Base-by-base conservation (phyloP, 1,139 yeast species). In the Sugiyamaella pinicola region DNA sequence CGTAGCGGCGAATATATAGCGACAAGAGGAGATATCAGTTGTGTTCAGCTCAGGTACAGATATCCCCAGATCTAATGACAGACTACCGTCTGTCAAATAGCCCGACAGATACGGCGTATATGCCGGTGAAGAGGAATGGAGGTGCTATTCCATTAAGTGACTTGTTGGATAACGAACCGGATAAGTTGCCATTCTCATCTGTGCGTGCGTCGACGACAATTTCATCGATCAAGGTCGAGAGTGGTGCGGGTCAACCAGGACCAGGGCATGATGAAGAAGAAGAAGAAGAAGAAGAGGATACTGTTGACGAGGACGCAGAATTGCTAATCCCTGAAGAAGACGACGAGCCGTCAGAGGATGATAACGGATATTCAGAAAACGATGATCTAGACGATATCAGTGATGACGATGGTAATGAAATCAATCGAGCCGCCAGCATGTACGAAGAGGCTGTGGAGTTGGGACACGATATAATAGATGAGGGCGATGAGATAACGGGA, bases 381-480 rank as follows among this genome's bases (percentile, higher is more conserved):
- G 49, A 45, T 6, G 42, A n/a, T 4, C 22, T 45, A 21, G 42
- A 45, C 17, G 42, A 45, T 45, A 45, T 45, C 42, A 45, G 42
- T 15, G 49, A 45, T 21, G 49, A 37, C 19, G 49, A 45, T 17
- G n/a, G 19, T 9, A 37, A n/a, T 13, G 26, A 19, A 10, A 29
- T 43, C 13, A 47, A 41, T 26, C 44, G 7, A 4, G 24, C 22
- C 3, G 28, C 31, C 28, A 35, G 12, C 39, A 52, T 60, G 33
- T 57, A 35, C 45, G 56, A 58, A 4, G 49, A 53, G 18, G 56
- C 55, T n/a, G 61, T 61, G 0, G 62, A 58, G 13, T 47, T 58
- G 19, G 56, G 53, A 15, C 40, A 43, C 26, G 47, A 51, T 3
- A 8, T 15, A 18, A 38, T 38, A 21, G 29, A 19, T 12, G 41